phyloP scores from a whole-genome alignment of 2,329 filamentous ascomycete species.

The Incumbomyces delicatus region DNA sequence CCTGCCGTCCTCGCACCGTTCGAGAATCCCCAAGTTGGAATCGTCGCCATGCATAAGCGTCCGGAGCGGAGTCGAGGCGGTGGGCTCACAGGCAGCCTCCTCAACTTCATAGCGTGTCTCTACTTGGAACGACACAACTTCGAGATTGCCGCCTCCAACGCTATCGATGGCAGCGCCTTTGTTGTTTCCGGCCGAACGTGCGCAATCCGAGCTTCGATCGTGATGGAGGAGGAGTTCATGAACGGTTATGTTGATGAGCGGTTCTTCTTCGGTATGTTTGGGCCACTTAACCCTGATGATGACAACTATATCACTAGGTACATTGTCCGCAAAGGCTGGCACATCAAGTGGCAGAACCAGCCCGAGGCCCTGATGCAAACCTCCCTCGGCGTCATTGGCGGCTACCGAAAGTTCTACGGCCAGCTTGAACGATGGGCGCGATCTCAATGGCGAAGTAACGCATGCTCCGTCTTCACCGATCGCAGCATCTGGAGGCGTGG shows the following conservation, averaged over 20 bases:
- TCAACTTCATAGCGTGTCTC: conserved; percentile 49
- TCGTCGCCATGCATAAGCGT: conserved; percentile 49
- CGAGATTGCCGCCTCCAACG: conserved; percentile 47
- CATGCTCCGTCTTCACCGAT: conserved; percentile 36
- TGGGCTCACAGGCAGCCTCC: conserved; percentile 25
- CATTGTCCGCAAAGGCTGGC: conserved; percentile 41
- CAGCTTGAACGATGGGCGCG: conserved; percentile 51
- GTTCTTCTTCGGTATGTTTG: conserved; percentile 38
- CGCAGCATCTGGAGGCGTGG: conserved; percentile 29
- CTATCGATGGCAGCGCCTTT: conserved; percentile 50
- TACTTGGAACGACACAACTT: conserved; percentile 56
- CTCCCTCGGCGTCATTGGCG: conserved; percentile 34
- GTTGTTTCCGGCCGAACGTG: conserved; percentile 49
- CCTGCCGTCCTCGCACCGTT: conserved; percentile 34
- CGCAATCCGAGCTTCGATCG: conserved; percentile 41
- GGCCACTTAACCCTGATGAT: conserved; percentile 46
- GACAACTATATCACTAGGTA: conserved; percentile 54
- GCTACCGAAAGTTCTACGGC: conserved; percentile 38
- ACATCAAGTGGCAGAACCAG: conserved; percentile 46
- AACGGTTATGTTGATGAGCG: conserved; percentile 39
- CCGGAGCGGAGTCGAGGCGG: conserved; percentile 31
- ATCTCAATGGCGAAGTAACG: conserved; percentile 50
- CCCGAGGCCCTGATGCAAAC: conserved; percentile 42
- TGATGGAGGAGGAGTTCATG: conserved; percentile 37
- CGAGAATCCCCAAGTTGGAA: conserved; percentile 39